A percentile compares a stretch with the other conserved stretches of the same genome.
These are phyloP conservation scores for Dalbergia cultrata DNA, from an alignment of 306 rosid species.

Conservation along the genomic window DNA sequence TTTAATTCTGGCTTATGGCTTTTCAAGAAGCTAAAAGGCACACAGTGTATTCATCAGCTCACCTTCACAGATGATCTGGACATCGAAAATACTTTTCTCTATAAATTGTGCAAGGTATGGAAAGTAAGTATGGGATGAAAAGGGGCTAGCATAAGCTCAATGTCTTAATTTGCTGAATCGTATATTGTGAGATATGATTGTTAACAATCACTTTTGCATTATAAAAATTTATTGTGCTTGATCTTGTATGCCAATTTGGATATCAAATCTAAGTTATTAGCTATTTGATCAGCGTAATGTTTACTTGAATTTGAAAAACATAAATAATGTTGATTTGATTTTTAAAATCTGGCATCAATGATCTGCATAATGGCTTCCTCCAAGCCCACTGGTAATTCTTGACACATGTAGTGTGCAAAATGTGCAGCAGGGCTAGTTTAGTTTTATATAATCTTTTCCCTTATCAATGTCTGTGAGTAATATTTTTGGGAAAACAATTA, in stretches of 20 bases:
- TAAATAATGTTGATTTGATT: neutral
- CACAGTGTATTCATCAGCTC: conserved; percentile 94
- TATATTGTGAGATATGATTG: neutral
- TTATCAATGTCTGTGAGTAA: too few relatives aligned
- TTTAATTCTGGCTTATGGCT: conserved; percentile 97
- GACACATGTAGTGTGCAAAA: too few relatives aligned
- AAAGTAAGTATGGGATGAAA: neutral
- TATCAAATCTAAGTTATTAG: too few relatives aligned
- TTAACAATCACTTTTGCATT: neutral
- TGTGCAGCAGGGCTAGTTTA: too few relatives aligned
- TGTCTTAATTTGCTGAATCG: conserved; percentile 38
- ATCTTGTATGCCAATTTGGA: neutral
- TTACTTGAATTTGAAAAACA: too few relatives aligned
- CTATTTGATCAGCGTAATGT: too few relatives aligned
- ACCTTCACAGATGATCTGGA: conserved; percentile 93
- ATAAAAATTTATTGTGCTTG: conserved; percentile 8
- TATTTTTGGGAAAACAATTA: too few relatives aligned
- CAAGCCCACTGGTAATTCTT: too few relatives aligned
- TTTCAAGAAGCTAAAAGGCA: conserved; percentile 85
- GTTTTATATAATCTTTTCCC: neutral
- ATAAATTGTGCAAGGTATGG: conserved; percentile 82
- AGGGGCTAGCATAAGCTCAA: neutral
- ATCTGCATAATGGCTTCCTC: neutral
- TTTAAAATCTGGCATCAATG: conserved; percentile 23
- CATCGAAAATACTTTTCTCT: conserved; percentile 85